A percentile compares a stretch with the other conserved stretches of the same genome.
Evolutionary conservation across 129 eudicot species (phyloP).

Genomic region (Arctium minus): DNA sequence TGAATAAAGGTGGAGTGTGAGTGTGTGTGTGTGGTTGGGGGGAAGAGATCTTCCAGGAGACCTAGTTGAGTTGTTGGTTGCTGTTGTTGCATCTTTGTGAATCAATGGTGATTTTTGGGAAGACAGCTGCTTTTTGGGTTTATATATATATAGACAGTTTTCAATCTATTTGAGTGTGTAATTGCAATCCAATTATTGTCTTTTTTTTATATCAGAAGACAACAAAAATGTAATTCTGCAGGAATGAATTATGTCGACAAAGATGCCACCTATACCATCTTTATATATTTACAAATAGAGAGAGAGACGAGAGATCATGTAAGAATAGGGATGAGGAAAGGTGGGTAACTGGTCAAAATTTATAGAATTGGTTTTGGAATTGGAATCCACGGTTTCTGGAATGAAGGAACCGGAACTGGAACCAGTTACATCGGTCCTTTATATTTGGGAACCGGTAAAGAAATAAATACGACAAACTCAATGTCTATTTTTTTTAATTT

Average conservation of each 20-base stretch:
- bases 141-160: neutral
- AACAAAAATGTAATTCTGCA: neutral
- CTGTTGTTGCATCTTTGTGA: slow-evolving; percentile 44
- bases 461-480: no score
- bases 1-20: slow-evolving; percentile 29
- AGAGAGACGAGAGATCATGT: no score
- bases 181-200: neutral
- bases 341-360: no score
- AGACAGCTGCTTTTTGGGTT: slow-evolving; percentile 2
- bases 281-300: no score
- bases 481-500: no score
- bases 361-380: no score
- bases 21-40: slow-evolving; percentile 40
- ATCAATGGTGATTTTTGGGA: slow-evolving; percentile 1
- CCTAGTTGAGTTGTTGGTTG: slow-evolving; percentile 36
- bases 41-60: slow-evolving; percentile 50
- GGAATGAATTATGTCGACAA: neutral
- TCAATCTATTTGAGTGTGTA: neutral
- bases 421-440: no score
- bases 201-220: neutral
- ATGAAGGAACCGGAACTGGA: no score
- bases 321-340: no score
- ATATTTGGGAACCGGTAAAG: no score
- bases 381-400: no score
- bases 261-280: neutral